phyloP scores from a whole-genome alignment of 805 yeast genomes.

The Novakomyces olei region DNA sequence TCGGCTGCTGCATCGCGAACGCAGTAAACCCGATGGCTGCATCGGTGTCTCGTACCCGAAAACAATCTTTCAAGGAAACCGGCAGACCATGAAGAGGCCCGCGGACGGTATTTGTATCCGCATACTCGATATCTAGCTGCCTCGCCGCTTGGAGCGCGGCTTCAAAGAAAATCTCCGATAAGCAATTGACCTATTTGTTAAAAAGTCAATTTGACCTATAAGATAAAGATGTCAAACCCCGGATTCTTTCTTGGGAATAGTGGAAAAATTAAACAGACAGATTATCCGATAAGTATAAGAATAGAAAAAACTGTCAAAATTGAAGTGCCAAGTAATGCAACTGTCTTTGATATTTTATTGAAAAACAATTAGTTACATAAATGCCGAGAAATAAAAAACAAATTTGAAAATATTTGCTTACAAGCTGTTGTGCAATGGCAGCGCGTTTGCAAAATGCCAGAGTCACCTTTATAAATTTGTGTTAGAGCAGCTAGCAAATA shows the following conservation, averaged over 20 bases:
- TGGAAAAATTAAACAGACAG: too few species aligned
- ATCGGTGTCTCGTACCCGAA: slow-evolving; percentile 29
- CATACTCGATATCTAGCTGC: slow-evolving; percentile 34
- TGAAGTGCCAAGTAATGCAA: too few species aligned
- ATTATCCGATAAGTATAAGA: too few species aligned
- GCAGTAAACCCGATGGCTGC: slow-evolving; percentile 23
- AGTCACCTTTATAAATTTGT: slow-evolving; percentile 22
- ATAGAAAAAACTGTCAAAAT: too few species aligned
- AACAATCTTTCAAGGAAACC: slow-evolving; percentile 43
- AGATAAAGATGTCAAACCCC: too few species aligned
- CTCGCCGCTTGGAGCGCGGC: slow-evolving; percentile 37
- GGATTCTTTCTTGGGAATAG: too few species aligned
- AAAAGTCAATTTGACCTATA: too few species aligned
- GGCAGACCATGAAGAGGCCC: slow-evolving; percentile 43
- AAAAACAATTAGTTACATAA: too few species aligned
- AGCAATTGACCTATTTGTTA: slow-evolving; percentile 15
- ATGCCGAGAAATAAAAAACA: too few species aligned
- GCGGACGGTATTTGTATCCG: slow-evolving; percentile 23
- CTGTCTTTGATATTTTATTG: too few species aligned
- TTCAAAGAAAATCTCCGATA: slow-evolving; percentile 25
- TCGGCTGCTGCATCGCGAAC: slow-evolving; percentile 9
- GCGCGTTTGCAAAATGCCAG: slow-evolving; percentile 29
- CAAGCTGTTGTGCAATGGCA: slow-evolving; percentile 27
- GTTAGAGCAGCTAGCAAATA: too few species aligned
- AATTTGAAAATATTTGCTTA: too few species aligned